Base-by-base conservation (phyloP, 768 basidiomycete species). In the Candolleomyces aberdarensis region DNA sequence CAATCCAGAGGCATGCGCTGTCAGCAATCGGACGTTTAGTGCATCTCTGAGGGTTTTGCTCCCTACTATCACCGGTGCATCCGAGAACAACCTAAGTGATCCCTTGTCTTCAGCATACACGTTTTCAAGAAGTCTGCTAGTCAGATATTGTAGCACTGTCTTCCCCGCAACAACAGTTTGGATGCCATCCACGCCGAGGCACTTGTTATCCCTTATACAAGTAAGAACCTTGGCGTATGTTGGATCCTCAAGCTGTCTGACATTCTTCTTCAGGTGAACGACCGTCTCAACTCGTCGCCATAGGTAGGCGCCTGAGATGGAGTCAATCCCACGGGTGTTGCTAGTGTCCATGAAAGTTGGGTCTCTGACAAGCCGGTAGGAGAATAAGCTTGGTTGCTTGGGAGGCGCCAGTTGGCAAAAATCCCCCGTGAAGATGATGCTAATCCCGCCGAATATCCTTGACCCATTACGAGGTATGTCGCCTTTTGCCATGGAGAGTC, bases 371-470 rank as follows among this genome's bases (percentile, higher is more conserved):
- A 68, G 56, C 8, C 55, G 49, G 19, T 65, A 31, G 0, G 53
- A 32, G 55, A 67, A 74, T 13, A 75, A 55, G 0, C 66, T 39
- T 0, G 54, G 43, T 17, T 63, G 66, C n/a, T 31, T 31, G 7
- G 48, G 53, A 14, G 73, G 73, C 6, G 36, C 4, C n/a, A 56
- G 39, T 19, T 56, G 54, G 54, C 20, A 43, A 15, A 56, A 56
- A 39, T 15, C 74, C 8, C 74, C 74, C 0, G 64, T 57, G 57
- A 73, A 71, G 2, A 75, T 72, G 0, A 76, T 60, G 58, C 72
- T 74, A 0, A 74, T 58, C 0, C 72, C 71, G 0, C 75, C 74
- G 53, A 71, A 74, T 0, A 36, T 51, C 26, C 20, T 51, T 19
- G 26, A 3, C 5, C 5, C 3, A 7, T 29, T 19, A 5, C 20